Percentiles rank a stretch among this genome's conserved stretches.
Evolutionary conservation across 495 filamentous ascomycete genomes (phyloP).

Genomic region (Alectoria sarmentosa): DNA sequence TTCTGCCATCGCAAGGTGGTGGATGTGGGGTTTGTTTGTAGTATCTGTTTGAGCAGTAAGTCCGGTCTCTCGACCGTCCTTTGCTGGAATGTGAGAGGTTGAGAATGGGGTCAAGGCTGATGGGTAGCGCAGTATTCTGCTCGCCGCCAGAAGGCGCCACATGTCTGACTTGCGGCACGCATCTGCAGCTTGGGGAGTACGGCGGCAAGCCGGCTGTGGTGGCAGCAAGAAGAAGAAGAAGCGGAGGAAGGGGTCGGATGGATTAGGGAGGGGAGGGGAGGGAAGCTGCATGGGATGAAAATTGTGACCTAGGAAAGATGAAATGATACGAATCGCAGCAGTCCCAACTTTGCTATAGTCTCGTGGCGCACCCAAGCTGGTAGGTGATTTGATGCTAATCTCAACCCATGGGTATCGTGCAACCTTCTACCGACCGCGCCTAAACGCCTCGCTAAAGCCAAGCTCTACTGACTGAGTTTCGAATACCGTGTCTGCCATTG

Average conservation of each 20-base stretch:
- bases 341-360: neutral
- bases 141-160: conserved; percentile 56
- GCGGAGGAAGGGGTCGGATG: conserved; percentile 42
- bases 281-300: neutral
- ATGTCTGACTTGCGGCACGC: conserved; percentile 88
- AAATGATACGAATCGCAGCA: neutral
- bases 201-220: conserved; percentile 70
- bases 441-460: neutral
- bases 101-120: neutral
- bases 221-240: conserved; percentile 66
- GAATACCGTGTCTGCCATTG: neutral
- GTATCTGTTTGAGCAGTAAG: conserved; percentile 82
- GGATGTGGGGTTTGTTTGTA: conserved; percentile 91
- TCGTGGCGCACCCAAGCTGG: neutral
- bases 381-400: neutral
- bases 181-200: conserved; percentile 67
- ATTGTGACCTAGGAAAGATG: neutral
- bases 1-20: conserved; percentile 92
- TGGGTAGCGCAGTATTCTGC: conserved; percentile 47
- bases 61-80: conserved; percentile 20
- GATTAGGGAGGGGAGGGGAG: conserved; percentile 27
- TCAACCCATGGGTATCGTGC: conserved; percentile 5
- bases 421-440: neutral
- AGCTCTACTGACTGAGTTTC: neutral
- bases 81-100: neutral